These are phyloP conservation scores for Penicillium psychrofluorescens DNA, from an alignment of 495 filamentous ascomycete species.

Conservation along the genomic window DNA sequence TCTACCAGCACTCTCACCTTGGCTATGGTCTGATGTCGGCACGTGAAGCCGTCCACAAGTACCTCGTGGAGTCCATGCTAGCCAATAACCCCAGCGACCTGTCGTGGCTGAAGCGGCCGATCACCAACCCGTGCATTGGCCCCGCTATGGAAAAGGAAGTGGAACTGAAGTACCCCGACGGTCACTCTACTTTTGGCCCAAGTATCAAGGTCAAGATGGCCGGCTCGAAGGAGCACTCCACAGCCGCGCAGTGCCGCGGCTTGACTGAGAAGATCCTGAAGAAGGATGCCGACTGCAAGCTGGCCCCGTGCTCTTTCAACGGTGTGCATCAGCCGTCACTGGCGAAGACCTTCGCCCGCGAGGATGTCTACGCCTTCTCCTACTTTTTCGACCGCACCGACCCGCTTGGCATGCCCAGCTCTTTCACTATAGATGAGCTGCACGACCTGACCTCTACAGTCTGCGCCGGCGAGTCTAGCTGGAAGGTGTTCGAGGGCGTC, in stretches of 20 bases:
- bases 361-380: slow-evolving; percentile 93
- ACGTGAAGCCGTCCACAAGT: slow-evolving; percentile 73
- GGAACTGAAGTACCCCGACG: slow-evolving; percentile 55
- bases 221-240: slow-evolving; percentile 61
- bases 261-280: slow-evolving; percentile 84
- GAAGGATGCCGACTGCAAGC: slow-evolving; percentile 74
- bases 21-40: slow-evolving; percentile 96
- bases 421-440: slow-evolving; percentile 83
- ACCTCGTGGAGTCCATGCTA: slow-evolving; percentile 55
- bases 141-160: slow-evolving; percentile 66
- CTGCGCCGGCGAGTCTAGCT: slow-evolving; percentile 68
- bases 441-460: slow-evolving; percentile 76
- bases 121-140: slow-evolving; percentile 84
- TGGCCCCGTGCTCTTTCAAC: slow-evolving; percentile 94
- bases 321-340: slow-evolving; percentile 91
- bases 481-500: slow-evolving; percentile 70
- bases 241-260: slow-evolving; percentile 80
- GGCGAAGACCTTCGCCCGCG: slow-evolving; percentile 82
- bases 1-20: slow-evolving; percentile 99
- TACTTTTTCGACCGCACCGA: slow-evolving; percentile 95
- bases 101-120: slow-evolving; percentile 53
- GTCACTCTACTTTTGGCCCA: slow-evolving; percentile 51
- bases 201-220: slow-evolving; percentile 71
- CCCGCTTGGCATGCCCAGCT: slow-evolving; percentile 90
- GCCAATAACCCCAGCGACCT: slow-evolving; percentile 39